Evolutionary conservation across 163 green algal species (phyloP).

Genomic region (Scenedesmus sp.): DNA sequence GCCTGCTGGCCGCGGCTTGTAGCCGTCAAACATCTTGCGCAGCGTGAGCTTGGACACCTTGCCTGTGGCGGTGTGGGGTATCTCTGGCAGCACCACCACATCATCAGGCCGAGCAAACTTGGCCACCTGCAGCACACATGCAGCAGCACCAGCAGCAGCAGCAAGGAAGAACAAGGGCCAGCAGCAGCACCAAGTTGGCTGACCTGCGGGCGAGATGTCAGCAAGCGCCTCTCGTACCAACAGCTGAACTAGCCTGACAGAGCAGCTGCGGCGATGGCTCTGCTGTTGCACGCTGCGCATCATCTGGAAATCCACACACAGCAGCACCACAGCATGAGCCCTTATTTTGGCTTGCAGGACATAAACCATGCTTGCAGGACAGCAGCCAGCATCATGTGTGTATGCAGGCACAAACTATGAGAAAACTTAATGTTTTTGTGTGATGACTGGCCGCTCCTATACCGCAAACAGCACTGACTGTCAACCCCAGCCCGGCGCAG

Average conservation of each 20-base stretch:
- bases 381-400: neutral
- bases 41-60: slow-evolving; percentile 75
- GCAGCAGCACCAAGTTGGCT: too few species aligned
- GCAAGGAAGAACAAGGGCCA: neutral
- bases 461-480: too few species aligned
- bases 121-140: slow-evolving; percentile 40
- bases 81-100: slow-evolving; percentile 77
- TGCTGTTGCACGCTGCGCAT: too few species aligned
- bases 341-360: too few species aligned
- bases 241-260: too few species aligned
- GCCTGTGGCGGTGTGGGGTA: slow-evolving; percentile 79
- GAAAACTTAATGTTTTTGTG: too few species aligned
- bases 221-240: too few species aligned
- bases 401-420: too few species aligned
- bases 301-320: too few species aligned
- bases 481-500: neutral
- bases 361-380: neutral
- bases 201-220: too few species aligned
- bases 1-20: neutral
- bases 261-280: too few species aligned
- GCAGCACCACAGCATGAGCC: neutral
- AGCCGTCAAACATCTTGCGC: slow-evolving; percentile 62
- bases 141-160: neutral
- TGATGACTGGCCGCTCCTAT: too few species aligned
- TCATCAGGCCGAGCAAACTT: slow-evolving; percentile 80